Conservation (phyloP, 805 yeast species). For the Zygotorulaspora danielsina region DNA sequence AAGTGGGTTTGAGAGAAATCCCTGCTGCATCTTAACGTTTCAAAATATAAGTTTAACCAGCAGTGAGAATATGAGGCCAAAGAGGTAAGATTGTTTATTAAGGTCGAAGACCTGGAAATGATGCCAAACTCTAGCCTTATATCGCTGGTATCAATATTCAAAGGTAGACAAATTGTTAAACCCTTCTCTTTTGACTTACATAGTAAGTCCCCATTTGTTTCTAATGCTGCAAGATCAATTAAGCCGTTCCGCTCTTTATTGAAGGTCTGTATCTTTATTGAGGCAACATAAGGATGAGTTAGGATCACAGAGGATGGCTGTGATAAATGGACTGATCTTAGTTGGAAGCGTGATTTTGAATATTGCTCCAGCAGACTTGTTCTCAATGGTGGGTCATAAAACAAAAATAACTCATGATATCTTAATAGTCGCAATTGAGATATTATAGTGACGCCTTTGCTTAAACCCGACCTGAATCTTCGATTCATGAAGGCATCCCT, state of each 20-base stretch:
- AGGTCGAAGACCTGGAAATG: conserved; percentile 13
- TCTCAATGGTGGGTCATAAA: conserved; percentile 14
- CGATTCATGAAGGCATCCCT: conserved; percentile 47
- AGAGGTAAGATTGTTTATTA: conserved; percentile 18
- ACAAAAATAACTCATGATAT: conserved; percentile 45
- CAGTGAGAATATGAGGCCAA: conserved; percentile 30
- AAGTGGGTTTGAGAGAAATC: conserved; percentile 13
- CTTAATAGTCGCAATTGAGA: conserved; percentile 65
- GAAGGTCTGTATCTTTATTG: conserved; percentile 24
- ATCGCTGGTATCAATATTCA: conserved; percentile 18
- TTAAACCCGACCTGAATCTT: conserved; percentile 54
- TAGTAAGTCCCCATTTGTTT: conserved; percentile 14
- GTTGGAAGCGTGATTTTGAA: conserved; percentile 12
- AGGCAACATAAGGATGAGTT: conserved; percentile 11
- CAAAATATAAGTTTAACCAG: conserved; percentile 47
- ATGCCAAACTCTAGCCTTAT: conserved; percentile 27
- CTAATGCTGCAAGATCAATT: conserved; percentile 11
- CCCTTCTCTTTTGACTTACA: conserved; percentile 6
- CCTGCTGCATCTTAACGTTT: conserved; percentile 28
- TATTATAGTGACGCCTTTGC: conserved; percentile 63
- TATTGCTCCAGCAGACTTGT: conserved; percentile 12
- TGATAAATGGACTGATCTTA: conserved; percentile 17
- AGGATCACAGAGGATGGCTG: conserved; percentile 18
- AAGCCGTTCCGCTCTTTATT: conserved; percentile 17
- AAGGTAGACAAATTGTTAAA: conserved; percentile 11